Evolutionary conservation across 2,329 filamentous ascomycete genomes (phyloP).

Genomic region (Curvularia hawaiiensis): DNA sequence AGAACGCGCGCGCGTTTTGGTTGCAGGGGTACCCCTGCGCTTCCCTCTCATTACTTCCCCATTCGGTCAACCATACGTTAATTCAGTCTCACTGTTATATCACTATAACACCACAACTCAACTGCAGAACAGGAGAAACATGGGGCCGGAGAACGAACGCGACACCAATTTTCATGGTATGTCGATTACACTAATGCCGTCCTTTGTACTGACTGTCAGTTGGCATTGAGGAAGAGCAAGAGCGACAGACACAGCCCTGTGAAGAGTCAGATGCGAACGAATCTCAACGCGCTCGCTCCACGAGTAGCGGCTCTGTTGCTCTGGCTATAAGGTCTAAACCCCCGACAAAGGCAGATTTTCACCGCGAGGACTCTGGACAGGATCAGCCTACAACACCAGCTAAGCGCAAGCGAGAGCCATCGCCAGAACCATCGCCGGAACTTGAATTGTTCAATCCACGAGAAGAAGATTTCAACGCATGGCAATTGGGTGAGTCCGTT

Average conservation of each 20-base stretch:
- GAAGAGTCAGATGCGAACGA: conserved; percentile 19
- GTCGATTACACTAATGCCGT: conserved; percentile 8
- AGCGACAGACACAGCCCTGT: conserved; percentile 25
- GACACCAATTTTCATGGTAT: conserved; percentile 55
- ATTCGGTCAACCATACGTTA: conserved; percentile 18
- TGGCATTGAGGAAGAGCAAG: conserved; percentile 40
- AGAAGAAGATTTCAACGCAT: conserved; percentile 58
- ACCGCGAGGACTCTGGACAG: conserved; percentile 23
- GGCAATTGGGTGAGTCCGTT: conserved; percentile 68
- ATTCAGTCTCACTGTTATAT: background rate
- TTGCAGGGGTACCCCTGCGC: conserved; percentile 22
- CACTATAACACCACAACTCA: background rate
- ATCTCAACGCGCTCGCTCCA: conserved; percentile 29
- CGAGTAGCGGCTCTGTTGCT: conserved; percentile 33
- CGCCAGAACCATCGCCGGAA: conserved; percentile 13
- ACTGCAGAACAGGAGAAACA: conserved; percentile 33
- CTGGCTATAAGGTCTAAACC: conserved; percentile 11
- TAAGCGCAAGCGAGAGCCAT: conserved; percentile 19
- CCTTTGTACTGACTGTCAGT: conserved; percentile 14
- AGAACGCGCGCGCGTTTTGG: conserved; percentile 26
- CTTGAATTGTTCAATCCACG: conserved; percentile 58
- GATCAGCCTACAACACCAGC: conserved; percentile 16
- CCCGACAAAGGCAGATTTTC: conserved; percentile 3
- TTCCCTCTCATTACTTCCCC: conserved; percentile 13
- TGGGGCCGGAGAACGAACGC: conserved; percentile 36